Base-by-base conservation (phyloP, 2,329 filamentous ascomycete species). In the Diplodia scrobiculata region DNA sequence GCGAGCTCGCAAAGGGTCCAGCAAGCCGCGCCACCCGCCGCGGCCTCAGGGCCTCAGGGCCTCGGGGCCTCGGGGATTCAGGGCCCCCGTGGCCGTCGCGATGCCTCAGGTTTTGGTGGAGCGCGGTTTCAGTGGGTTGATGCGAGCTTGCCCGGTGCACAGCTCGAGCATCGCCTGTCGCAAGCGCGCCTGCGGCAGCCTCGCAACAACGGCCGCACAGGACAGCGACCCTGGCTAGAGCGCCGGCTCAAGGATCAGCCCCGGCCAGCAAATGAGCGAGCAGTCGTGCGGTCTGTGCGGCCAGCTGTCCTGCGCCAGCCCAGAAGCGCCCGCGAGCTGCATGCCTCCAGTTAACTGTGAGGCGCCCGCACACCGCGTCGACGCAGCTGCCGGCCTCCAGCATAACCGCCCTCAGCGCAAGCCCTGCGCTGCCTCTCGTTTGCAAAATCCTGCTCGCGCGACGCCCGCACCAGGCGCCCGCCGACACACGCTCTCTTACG, bases 401-500 rank as follows among this genome's bases (percentile, higher is more conserved):
- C 55, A 60, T 17, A n/a, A 27, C 41, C n/a, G 41, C 41, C n/a
- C 34, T 38, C 55, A 14, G 19, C 21, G 21, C 25, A 27, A 27
- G 17, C 55, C 14, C 25, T 9, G 55, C 55, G 45, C 41, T 48
- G 25, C 45, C 58, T 27, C 58, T 50, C 41, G 17, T 25, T 62
- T 19, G 17, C 17, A 62, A 50, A 45, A 34, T 38, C 48, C n/a
- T 36, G 45, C 58, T 41, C 41, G 27, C 21, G 58, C 55, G 25
- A 4, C 29, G 29, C 29, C 29, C 21, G 53, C 32, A 32, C 29
- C n/a, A n/a, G 27, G 21, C 41, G 58, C 58, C 58, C 41, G n/a
- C 58, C 58, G 58, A 62, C 34, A 62, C 58, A 63, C 59, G 32
- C 60, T 63, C 60, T 63, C 60, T 63, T 53, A 63, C 60, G 48